Evolutionary conservation across 2,329 filamentous ascomycete genomes (phyloP).

Genomic region (Colletotrichum trifolii): DNA sequence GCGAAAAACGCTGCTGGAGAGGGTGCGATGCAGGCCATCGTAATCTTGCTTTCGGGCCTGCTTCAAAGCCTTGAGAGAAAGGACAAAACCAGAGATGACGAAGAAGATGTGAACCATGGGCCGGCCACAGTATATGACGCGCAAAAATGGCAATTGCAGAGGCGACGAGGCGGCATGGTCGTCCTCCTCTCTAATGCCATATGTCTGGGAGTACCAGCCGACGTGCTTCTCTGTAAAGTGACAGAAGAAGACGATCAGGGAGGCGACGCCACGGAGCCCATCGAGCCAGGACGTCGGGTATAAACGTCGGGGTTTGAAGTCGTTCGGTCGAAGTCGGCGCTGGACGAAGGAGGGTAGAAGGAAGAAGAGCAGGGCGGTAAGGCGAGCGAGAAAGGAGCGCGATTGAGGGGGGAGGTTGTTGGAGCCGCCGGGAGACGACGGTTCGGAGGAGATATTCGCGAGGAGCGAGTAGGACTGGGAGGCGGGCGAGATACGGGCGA

Average conservation of each 20-base stretch:
- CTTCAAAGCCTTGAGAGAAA: constrained; percentile 57
- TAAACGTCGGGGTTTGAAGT: constrained; percentile 38
- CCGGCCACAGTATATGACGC: constrained; percentile 55
- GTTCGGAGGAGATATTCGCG: constrained; percentile 25
- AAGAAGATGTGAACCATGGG: constrained; percentile 65
- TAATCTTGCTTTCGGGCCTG: constrained; percentile 52
- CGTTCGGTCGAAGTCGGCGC: constrained; percentile 41
- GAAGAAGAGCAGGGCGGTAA: constrained; percentile 39
- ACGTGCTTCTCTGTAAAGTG: constrained; percentile 58
- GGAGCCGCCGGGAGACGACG: constrained; percentile 16
- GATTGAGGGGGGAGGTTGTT: not conserved
- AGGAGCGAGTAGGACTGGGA: constrained; percentile 25
- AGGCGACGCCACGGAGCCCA: constrained; percentile 60
- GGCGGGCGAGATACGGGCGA: constrained; percentile 30
- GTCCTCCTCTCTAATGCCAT: constrained; percentile 46
- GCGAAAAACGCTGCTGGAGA: constrained; percentile 60
- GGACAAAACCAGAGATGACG: constrained; percentile 61
- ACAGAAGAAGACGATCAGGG: constrained; percentile 59
- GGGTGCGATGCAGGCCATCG: constrained; percentile 49
- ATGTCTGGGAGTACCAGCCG: constrained; percentile 45
- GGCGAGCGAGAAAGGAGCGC: constrained; percentile 15
- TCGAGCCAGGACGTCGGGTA: constrained; percentile 61
- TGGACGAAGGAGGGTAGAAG: constrained; percentile 47
- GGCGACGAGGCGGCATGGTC: constrained; percentile 45
- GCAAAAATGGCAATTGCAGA: constrained; percentile 57